Base-by-base conservation (phyloP, 768 basidiomycete species). In the Leccinum ochraceum region DNA sequence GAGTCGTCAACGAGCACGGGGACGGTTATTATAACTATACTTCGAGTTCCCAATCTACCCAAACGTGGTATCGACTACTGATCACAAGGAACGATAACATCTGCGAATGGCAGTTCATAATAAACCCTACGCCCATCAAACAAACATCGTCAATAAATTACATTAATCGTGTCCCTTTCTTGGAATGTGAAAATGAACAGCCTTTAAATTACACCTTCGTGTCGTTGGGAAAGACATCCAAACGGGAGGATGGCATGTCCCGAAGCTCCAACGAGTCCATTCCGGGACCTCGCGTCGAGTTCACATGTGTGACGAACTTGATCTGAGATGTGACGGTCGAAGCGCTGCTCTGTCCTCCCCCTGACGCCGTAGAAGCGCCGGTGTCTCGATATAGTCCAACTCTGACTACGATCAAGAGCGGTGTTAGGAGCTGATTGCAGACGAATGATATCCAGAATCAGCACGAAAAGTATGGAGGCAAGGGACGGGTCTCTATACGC, bases 361-460 rank as follows among this genome's bases (percentile, higher is more conserved):
- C 20, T 46, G 44, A 46, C 44, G 44, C 20, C 10, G 44, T 11
- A 46, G 44, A 11, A 20, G 6, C 1, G 34, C 34, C 2, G 30
- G n/a, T 30, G n/a, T 22, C 37, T 8, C 37, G 63, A 30, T 64
- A 36, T 30, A 66, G 49, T 28, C 65, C 65, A 1, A 57, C 57
- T 42, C 65, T 58, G 14, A 66, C 65, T 11, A 66, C 65, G 8
- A 66, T 66, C 58, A 66, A 52, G 20, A 66, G 59, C 4, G 65
- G 65, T n/a, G 65, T 66, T 1, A 65, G 24, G 34, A 65, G 59
- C 64, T 65, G 51, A 26, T n/a, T 10, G n/a, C 24, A 53, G 10
- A 20, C 42, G n/a, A 20, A 44, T 11, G n/a, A n/a, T 3, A 16
- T 13, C 11, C 32, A 7, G 17, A 44, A 5, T 60, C 26, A 22